Base-by-base conservation (phyloP, 2,329 filamentous ascomycete genomes). In the Ophiosphaerella korrae region DNA sequence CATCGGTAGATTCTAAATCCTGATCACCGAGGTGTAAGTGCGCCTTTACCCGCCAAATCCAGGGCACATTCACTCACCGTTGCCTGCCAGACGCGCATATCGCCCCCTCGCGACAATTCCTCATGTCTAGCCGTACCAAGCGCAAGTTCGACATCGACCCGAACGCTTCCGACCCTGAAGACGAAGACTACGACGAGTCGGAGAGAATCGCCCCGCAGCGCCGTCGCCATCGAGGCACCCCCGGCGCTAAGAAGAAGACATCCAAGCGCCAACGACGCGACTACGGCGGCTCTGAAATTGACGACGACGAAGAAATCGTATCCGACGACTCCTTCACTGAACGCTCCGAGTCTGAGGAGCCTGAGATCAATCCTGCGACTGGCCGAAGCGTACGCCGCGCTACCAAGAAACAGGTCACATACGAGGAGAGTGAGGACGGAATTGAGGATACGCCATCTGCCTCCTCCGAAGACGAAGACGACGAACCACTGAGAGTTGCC, bases 371-470 rank as follows among this genome's bases (percentile, higher is more conserved):
- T 60, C 80, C 82, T 14, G 66, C 64, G 33, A 81, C 82, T 42
- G 84, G 84, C 32, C 76, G 82, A 41, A 77, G 80, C 38, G 78
- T 81, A 57, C 80, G 85, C 55, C 77, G 77, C 51, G 81, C 78
- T n/a, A 79, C 81, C 9, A 81, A 81, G 63, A 81, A 83, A 59
- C 69, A 72, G 21, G 76, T 80, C 38, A 78, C 76, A 29, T 86
- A 87, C 76, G 78, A 84, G 57, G 83, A 85, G 66, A 78, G 75
- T 45, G 78, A 80, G 23, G 77, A 77, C 55, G 71, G 71, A 47
- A 73, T 77, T 45, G 71, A 75, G 58, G 73, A 73, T 39, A 74
- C 66, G 11, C 64, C 73, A 13, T 70, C 63, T 43, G 38, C 58
- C 48, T 59, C 64, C 33, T 59, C 64, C 33, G 38, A 58, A 43